These are phyloP conservation scores for Neoboletus brunneissimus DNA, from an alignment of 768 basidiomycete species.

Conservation along the genomic window DNA sequence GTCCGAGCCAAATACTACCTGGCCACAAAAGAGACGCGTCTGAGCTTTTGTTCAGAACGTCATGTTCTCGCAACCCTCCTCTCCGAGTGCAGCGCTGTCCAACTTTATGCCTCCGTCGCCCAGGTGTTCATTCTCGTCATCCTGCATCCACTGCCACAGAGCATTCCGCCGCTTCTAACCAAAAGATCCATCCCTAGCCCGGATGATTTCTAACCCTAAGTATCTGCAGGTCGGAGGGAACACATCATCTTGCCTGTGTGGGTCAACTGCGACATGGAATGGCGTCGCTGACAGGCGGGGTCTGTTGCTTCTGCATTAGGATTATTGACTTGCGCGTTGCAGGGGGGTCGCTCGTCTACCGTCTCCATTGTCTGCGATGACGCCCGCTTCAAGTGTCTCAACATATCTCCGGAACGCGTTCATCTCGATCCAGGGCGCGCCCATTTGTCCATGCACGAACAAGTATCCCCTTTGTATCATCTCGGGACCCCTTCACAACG, in stretches of 20 bases:
- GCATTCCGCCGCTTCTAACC: constrained; percentile 41
- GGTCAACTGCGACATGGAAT: constrained; percentile 21
- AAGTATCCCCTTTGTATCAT: constrained; percentile 46
- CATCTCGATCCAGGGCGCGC: constrained; percentile 21
- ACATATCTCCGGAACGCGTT: constrained; percentile 56
- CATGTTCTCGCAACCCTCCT: constrained; percentile 4
- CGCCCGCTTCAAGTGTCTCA: constrained; percentile 31
- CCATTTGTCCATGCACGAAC: constrained; percentile 34
- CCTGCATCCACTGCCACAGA: constrained; percentile 29
- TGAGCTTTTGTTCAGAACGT: background rate
- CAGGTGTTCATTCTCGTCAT: constrained; percentile 39
- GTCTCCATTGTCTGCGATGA: constrained; percentile 39
- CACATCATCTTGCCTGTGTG: constrained; percentile 24
- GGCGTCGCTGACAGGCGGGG: constrained; percentile 19
- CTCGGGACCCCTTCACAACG: constrained; percentile 48
- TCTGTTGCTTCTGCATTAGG: constrained; percentile 1
- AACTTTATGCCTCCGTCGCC: constrained; percentile 42
- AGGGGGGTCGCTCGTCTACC: constrained; percentile 18
- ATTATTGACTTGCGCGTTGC: constrained; percentile 10
- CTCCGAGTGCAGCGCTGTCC: constrained; percentile 18
- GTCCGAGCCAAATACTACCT: constrained; percentile 20
- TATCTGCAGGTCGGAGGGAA: constrained; percentile 34
- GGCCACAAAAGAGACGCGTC: constrained; percentile 8
- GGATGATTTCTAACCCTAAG: constrained; percentile 66
- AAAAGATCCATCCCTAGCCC: constrained; percentile 47